A percentile compares a stretch with the other conserved stretches of the same genome.
phyloP scores from a whole-genome alignment of 139 green algal genomes.

The Chlamydomonas applanata region DNA sequence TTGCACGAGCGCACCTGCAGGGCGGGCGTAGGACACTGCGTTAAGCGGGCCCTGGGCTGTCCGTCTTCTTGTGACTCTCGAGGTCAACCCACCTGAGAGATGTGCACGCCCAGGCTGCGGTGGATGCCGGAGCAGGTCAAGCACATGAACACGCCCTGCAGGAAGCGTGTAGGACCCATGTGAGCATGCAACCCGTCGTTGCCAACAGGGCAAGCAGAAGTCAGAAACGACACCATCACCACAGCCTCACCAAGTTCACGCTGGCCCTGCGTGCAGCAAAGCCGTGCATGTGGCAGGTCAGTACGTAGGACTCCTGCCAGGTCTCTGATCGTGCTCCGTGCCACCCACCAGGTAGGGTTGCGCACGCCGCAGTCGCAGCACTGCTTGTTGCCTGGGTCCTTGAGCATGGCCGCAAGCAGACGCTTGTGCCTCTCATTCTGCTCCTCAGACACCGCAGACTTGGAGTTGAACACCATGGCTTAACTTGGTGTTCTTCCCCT shows the following conservation, averaged over 20 bases:
- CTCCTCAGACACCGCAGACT: slow-evolving; percentile 64
- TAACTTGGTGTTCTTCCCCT: background rate
- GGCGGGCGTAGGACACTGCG: background rate
- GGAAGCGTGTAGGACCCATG: no score
- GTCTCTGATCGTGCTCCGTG: no score
- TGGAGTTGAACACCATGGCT: slow-evolving; percentile 53
- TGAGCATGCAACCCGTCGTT: no score
- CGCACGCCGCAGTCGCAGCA: slow-evolving; percentile 81
- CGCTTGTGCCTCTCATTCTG: slow-evolving; percentile 80
- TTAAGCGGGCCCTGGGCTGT: background rate
- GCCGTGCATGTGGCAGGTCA: background rate
- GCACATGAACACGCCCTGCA: slow-evolving; percentile 81
- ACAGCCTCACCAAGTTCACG: slow-evolving; percentile 1
- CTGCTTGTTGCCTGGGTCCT: slow-evolving; percentile 72
- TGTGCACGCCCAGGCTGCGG: slow-evolving; percentile 85
- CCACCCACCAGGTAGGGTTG: slow-evolving; percentile 66
- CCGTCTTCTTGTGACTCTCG: background rate
- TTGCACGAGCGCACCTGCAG: slow-evolving; percentile 68
- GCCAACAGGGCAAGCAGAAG: slow-evolving; percentile 52
- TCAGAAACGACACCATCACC: background rate
- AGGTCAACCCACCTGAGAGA: slow-evolving; percentile 68
- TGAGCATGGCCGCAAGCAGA: slow-evolving; percentile 64
- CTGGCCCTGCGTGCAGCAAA: background rate
- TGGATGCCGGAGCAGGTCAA: slow-evolving; percentile 89
- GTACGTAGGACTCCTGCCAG: background rate